Evolutionary conservation across 1,139 yeast species (phyloP).

Genomic region (Candida mesenterica): DNA sequence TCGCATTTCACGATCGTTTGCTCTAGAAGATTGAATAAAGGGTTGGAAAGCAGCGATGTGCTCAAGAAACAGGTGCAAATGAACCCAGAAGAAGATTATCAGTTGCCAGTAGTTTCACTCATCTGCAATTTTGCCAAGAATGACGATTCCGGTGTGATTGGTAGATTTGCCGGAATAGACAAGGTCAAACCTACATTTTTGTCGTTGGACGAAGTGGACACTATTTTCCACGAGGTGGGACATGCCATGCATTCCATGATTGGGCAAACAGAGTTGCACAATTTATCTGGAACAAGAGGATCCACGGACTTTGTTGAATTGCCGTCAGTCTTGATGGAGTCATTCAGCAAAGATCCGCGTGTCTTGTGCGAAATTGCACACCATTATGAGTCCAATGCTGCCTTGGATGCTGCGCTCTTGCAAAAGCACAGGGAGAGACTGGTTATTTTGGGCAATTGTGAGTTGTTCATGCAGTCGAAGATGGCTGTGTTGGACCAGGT

Average conservation of each 20-base stretch:
- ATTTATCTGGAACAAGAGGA: slow-evolving; percentile 92
- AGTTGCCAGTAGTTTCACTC: slow-evolving; percentile 84
- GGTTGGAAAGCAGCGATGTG: slow-evolving; percentile 25
- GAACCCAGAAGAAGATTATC: slow-evolving; percentile 51
- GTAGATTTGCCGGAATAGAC: slow-evolving; percentile 29
- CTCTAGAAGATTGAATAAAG: slow-evolving; percentile 54
- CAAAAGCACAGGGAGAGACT: slow-evolving; percentile 52
- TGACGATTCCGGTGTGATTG: slow-evolving; percentile 20
- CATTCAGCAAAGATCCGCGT: slow-evolving; percentile 78
- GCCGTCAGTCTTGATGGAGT: slow-evolving; percentile 94
- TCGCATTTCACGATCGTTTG: slow-evolving; percentile 98
- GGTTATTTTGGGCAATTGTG: slow-evolving; percentile 62
- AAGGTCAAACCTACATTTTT: slow-evolving; percentile 44
- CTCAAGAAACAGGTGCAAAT: slow-evolving; percentile 51
- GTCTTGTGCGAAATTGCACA: slow-evolving; percentile 72
- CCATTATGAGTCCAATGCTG: slow-evolving; percentile 69
- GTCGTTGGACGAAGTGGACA: slow-evolving; percentile 79
- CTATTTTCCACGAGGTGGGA: slow-evolving; percentile 97
- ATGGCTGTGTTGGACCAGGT: slow-evolving; percentile 88
- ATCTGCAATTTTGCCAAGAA: slow-evolving; percentile 74
- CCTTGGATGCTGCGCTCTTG: slow-evolving; percentile 52
- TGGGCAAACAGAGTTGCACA: slow-evolving; percentile 86
- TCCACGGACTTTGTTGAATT: slow-evolving; percentile 95
- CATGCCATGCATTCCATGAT: slow-evolving; percentile 98
- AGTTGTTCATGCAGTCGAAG: slow-evolving; percentile 81